Conservation (phyloP, 2,329 filamentous ascomycete genomes). For the Fusarium sp. region DNA sequence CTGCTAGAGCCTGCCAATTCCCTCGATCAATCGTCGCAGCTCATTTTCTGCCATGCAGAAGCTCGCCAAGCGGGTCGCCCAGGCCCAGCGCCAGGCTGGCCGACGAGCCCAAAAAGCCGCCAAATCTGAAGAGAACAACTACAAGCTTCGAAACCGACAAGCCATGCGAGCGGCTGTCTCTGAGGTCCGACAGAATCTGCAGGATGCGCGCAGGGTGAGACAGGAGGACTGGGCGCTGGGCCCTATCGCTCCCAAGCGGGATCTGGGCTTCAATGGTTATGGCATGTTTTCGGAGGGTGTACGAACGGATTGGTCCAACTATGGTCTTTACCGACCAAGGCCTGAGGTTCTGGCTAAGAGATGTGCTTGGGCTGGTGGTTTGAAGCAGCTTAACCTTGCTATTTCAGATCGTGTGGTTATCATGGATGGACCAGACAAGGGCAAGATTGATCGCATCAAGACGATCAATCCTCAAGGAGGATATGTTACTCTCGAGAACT, state of each 20-base stretch:
- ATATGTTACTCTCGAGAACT: slow-evolving; percentile 68
- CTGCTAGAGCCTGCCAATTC: slow-evolving; percentile 35
- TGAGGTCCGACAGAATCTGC: slow-evolving; percentile 51
- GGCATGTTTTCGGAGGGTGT: slow-evolving; percentile 61
- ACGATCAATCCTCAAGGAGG: slow-evolving; percentile 65
- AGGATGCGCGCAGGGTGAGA: slow-evolving; percentile 61
- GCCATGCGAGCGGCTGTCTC: slow-evolving; percentile 45
- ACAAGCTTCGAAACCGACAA: slow-evolving; percentile 46
- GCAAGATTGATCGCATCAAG: slow-evolving; percentile 81
- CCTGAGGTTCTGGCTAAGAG: slow-evolving; percentile 54
- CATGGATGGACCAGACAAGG: slow-evolving; percentile 79
- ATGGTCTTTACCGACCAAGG: slow-evolving; percentile 44
- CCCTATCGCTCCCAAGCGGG: slow-evolving; percentile 79
- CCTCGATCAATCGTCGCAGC: slow-evolving; percentile 15
- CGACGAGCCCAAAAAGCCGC: slow-evolving; percentile 56
- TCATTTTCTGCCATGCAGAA: slow-evolving; percentile 70
- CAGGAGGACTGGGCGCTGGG: slow-evolving; percentile 84
- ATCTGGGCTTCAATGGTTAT: slow-evolving; percentile 71
- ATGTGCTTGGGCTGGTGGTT: slow-evolving; percentile 66
- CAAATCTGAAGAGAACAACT: slow-evolving; percentile 47
- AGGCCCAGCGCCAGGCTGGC: slow-evolving; percentile 72
- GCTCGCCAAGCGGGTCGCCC: slow-evolving; percentile 71
- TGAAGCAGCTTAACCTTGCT: slow-evolving; percentile 69
- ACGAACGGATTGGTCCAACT: slow-evolving; percentile 51
- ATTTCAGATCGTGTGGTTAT: slow-evolving; percentile 84